phyloP scores from a whole-genome alignment of 148 eudicot genomes.

The Spergularia bocconei region DNA sequence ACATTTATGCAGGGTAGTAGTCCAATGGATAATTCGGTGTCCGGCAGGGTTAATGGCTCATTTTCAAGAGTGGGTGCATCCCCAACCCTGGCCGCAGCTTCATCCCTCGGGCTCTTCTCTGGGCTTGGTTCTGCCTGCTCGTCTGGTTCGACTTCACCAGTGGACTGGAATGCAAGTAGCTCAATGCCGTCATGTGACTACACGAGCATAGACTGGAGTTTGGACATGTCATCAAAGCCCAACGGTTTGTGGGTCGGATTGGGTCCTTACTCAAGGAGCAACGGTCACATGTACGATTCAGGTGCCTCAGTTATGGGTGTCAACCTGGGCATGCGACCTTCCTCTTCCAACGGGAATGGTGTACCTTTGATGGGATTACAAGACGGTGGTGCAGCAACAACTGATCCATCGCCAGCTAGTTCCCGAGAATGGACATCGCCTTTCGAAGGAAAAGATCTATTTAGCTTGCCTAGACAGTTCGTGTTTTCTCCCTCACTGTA shows the following conservation, averaged over 20 bases:
- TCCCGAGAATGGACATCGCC: constrained; percentile 94
- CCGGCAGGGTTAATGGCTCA: constrained; percentile 33
- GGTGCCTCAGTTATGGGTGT: constrained; percentile 38
- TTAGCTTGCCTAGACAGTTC: constrained; percentile 88
- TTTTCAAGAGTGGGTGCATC: constrained; percentile 48
- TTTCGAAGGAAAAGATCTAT: constrained; percentile 86
- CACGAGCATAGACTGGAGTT: constrained; percentile 82
- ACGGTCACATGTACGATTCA: constrained; percentile 34
- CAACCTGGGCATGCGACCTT: constrained; percentile 49
- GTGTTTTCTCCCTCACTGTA: constrained; percentile 94
- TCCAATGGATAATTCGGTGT: constrained; percentile 41
- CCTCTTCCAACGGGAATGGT: constrained; percentile 48
- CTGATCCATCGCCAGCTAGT: constrained; percentile 46
- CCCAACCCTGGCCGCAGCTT: constrained; percentile 68
- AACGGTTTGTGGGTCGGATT: constrained; percentile 47
- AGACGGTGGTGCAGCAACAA: constrained; percentile 39
- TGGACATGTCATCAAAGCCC: constrained; percentile 51
- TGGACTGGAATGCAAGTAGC: constrained; percentile 81
- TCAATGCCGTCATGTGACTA: constrained; percentile 63
- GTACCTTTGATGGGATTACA: constrained; percentile 47
- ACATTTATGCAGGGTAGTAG: constrained; percentile 37
- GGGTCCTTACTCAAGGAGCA: constrained; percentile 37
- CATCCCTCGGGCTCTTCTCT: constrained; percentile 86
- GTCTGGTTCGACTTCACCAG: constrained; percentile 71
- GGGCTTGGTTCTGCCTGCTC: constrained; percentile 59